A percentile compares a stretch with the other conserved stretches of the same genome.
phyloP scores from a whole-genome alignment of 805 yeast species.

The Candida yuanshanica region DNA sequence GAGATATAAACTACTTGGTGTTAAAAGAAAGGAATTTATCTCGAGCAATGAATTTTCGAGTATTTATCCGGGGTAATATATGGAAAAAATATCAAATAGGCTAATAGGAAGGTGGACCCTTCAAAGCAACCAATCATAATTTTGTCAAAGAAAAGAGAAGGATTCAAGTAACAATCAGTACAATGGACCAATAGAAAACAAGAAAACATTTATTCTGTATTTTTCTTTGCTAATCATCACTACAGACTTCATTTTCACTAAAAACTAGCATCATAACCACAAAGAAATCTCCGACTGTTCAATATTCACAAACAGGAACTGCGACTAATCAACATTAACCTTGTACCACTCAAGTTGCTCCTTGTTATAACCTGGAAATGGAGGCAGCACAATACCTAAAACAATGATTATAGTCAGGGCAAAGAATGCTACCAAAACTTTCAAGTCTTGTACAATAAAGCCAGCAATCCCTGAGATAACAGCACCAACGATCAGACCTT shows the following conservation, averaged over 20 bases:
- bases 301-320: background rate
- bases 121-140: background rate
- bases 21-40: too few relatives aligned
- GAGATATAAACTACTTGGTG: background rate
- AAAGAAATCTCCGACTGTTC: background rate
- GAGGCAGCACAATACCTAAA: constrained; percentile 42
- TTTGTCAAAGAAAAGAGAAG: background rate
- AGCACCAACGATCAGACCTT: constrained; percentile 19
- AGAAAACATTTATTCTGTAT: too few relatives aligned
- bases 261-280: too few relatives aligned
- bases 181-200: background rate
- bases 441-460: constrained; percentile 39
- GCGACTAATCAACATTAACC: background rate
- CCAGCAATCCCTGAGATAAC: constrained; percentile 44
- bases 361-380: constrained; percentile 51
- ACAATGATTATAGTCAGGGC: constrained; percentile 29
- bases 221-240: too few relatives aligned
- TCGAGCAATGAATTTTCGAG: background rate
- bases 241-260: too few relatives aligned
- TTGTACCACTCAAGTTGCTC: constrained; percentile 14
- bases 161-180: background rate
- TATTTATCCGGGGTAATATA: background rate
- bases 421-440: constrained; percentile 33
- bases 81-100: background rate
- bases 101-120: background rate